Conservation (phyloP, 306 rosid species). For the Quercus mongolica region DNA sequence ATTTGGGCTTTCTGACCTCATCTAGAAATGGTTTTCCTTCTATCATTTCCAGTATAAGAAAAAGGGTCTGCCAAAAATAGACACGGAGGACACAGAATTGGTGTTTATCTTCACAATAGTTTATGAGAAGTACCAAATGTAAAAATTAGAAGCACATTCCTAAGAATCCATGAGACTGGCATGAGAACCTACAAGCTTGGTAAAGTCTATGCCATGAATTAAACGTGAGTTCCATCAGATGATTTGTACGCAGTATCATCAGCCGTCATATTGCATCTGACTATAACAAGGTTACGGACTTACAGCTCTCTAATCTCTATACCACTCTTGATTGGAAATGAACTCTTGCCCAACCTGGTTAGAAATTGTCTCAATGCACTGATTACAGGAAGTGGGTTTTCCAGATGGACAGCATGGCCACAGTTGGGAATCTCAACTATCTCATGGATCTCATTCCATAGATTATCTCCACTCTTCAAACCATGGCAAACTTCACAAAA, state of each 20-base stretch:
- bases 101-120: too few relatives aligned
- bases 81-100: too few relatives aligned
- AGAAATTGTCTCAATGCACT: constrained; percentile 55
- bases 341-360: constrained; percentile 21
- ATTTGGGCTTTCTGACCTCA: too few relatives aligned
- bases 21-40: too few relatives aligned
- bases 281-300: neutral
- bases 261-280: neutral
- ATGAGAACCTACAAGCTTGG: too few relatives aligned
- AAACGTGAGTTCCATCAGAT: too few relatives aligned
- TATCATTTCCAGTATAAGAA: too few relatives aligned
- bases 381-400: constrained; percentile 77
- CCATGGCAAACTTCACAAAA: constrained; percentile 28
- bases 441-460: constrained; percentile 33
- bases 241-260: neutral
- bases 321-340: constrained; percentile 4
- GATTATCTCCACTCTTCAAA: constrained; percentile 19
- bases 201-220: too few relatives aligned
- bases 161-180: too few relatives aligned
- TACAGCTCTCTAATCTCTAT: neutral
- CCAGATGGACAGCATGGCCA: constrained; percentile 91
- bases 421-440: constrained; percentile 63
- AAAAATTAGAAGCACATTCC: too few relatives aligned
- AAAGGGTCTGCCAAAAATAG: too few relatives aligned
- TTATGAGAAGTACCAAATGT: too few relatives aligned